Conservation (phyloP, 768 basidiomycete species). For the Pisolithus microcarpus region DNA sequence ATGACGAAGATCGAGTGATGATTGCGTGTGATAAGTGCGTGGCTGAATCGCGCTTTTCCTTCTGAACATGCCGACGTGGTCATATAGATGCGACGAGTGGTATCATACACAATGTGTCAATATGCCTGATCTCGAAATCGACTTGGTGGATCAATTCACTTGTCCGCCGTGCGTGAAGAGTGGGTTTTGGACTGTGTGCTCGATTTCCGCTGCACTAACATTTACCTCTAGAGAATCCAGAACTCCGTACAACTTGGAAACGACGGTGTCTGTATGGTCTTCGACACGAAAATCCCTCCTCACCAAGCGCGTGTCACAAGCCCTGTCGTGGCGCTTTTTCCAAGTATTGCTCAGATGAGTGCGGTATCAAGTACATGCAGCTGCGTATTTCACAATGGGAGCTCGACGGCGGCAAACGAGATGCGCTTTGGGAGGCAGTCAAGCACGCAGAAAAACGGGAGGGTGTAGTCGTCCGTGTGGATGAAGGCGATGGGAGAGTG, state of each 20-base stretch:
- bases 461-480: slow-evolving; percentile 51
- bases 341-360: slow-evolving; percentile 89
- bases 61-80: background rate
- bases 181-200: slow-evolving; percentile 33
- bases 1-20: slow-evolving; percentile 85
- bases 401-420: slow-evolving; percentile 54
- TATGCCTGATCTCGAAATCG: slow-evolving; percentile 74
- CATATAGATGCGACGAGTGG: slow-evolving; percentile 86
- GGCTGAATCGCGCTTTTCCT: background rate
- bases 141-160: slow-evolving; percentile 88
- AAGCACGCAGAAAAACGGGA: slow-evolving; percentile 64
- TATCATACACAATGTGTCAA: slow-evolving; percentile 83
- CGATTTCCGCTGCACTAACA: background rate
- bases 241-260: slow-evolving; percentile 72
- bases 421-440: slow-evolving; percentile 67
- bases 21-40: slow-evolving; percentile 87
- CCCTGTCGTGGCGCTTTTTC: slow-evolving; percentile 78
- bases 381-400: slow-evolving; percentile 55
- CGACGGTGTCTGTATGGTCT: slow-evolving; percentile 67
- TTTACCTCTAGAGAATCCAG: slow-evolving; percentile 43
- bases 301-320: slow-evolving; percentile 66
- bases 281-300: slow-evolving; percentile 53
- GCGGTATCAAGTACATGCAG: slow-evolving; percentile 70
- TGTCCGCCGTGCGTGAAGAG: slow-evolving; percentile 76
- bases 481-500: slow-evolving; percentile 19